These are phyloP conservation scores for Coemansia sp. DNA, from an alignment of 192 early-diverging fungal genomes.

Conservation along the genomic window DNA sequence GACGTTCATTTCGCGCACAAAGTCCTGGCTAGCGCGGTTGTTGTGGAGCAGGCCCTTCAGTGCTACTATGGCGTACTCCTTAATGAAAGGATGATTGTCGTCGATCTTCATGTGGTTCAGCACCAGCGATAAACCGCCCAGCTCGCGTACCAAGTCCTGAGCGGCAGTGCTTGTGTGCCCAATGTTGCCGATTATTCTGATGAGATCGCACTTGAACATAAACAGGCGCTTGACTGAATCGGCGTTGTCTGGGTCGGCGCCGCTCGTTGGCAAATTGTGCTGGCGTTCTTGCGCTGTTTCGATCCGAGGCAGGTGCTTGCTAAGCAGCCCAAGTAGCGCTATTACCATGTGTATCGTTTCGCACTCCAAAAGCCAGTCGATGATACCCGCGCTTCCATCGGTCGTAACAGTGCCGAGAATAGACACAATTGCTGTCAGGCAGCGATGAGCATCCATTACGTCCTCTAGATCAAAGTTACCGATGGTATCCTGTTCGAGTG, in stretches of 20 bases:
- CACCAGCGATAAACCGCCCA: constrained; percentile 46
- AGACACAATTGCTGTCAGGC: constrained; percentile 21
- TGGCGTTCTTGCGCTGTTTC: constrained; percentile 14
- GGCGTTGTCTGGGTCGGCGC: not conserved
- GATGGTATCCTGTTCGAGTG: not conserved
- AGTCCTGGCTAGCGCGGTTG: constrained; percentile 44
- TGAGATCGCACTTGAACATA: constrained; percentile 54
- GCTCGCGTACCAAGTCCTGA: constrained; percentile 46
- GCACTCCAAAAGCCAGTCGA: constrained; percentile 13
- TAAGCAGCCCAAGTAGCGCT: constrained; percentile 36
- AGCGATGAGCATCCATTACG: constrained; percentile 27
- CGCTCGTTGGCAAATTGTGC: not conserved
- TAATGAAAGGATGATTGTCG: constrained; percentile 56
- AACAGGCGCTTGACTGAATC: constrained; percentile 24
- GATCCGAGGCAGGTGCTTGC: constrained; percentile 36
- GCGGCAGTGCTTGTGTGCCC: constrained; percentile 24
- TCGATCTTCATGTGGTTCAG: constrained; percentile 55
- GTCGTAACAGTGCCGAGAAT: constrained; percentile 27
- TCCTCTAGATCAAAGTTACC: constrained; percentile 15
- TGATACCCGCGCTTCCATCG: constrained; percentile 9
- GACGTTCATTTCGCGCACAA: constrained; percentile 30
- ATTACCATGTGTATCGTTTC: constrained; percentile 16
- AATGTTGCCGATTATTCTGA: constrained; percentile 45
- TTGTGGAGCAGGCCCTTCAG: constrained; percentile 34
- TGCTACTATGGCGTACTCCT: constrained; percentile 52